Conservation (phyloP, 2,329 filamentous ascomycete species). For the Sarocladiaceae sp. region DNA sequence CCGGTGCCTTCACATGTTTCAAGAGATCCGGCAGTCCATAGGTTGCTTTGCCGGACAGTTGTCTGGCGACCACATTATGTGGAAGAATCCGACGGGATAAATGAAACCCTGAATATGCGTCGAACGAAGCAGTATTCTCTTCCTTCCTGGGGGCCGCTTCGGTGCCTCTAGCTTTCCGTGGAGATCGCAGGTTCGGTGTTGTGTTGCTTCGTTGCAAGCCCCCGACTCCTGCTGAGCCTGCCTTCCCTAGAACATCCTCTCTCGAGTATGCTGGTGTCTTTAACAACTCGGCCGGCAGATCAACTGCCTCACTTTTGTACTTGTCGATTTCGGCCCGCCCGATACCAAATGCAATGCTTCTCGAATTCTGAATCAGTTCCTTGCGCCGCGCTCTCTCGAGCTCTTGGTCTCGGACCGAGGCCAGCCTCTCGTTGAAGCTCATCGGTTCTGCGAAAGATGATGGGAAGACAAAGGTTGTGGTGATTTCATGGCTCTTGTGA, state of each 20-base stretch:
- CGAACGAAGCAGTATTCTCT: constrained; percentile 54
- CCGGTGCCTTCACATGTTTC: constrained; percentile 73
- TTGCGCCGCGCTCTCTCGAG: constrained; percentile 44
- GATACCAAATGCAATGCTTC: constrained; percentile 55
- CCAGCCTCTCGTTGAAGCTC: constrained; percentile 82
- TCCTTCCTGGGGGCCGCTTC: constrained; percentile 14
- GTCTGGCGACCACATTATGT: constrained; percentile 73
- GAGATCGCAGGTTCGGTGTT: constrained; percentile 24
- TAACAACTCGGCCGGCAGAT: constrained; percentile 45
- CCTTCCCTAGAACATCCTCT: constrained; percentile 50
- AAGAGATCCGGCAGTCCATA: constrained; percentile 78
- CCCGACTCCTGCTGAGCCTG: constrained; percentile 15
- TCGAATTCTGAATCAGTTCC: constrained; percentile 46
- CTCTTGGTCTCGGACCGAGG: constrained; percentile 61
- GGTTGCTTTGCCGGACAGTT: constrained; percentile 71
- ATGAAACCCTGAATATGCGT: constrained; percentile 82
- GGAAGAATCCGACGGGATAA: constrained; percentile 79
- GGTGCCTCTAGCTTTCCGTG: constrained; percentile 12
- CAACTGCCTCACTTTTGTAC: constrained; percentile 54
- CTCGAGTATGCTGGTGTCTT: constrained; percentile 54
- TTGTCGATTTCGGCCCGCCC: constrained; percentile 54
- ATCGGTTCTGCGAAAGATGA: constrained; percentile 34
- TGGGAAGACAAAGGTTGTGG: constrained; percentile 11
- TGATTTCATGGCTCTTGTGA: too few species aligned
- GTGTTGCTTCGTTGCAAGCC: constrained; percentile 41